Conservation (phyloP, 202 grass and related monocot genomes). For the Carex sylvatica region DNA sequence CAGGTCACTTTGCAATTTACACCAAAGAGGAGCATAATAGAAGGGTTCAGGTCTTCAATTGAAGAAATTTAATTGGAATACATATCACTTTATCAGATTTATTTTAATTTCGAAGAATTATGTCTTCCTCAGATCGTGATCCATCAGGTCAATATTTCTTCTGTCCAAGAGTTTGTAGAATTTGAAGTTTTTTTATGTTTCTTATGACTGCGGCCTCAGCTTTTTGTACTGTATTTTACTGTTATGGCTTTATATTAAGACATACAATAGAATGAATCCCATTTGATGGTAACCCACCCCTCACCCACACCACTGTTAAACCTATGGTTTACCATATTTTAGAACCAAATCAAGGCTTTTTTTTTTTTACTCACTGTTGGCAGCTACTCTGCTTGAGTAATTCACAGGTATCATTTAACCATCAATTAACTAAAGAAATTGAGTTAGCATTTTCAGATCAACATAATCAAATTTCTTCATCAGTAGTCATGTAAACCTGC, state of each 20-base stretch:
- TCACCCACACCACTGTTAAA: not conserved
- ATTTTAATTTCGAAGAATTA: not conserved
- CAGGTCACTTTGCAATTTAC: not conserved
- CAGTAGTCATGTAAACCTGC: not conserved
- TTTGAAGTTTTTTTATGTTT: not conserved
- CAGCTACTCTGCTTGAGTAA: not conserved
- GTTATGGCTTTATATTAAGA: not conserved
- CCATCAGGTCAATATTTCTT: slow-evolving; percentile 18
- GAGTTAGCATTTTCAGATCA: not conserved
- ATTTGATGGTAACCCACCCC: not conserved
- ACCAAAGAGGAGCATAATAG: not conserved
- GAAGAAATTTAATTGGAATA: slow-evolving; percentile 15
- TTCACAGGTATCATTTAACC: not conserved
- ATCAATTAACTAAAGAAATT: not conserved
- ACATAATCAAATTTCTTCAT: not conserved
- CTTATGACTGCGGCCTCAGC: not conserved
- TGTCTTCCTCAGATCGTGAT: slow-evolving; percentile 26
- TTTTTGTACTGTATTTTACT: not conserved
- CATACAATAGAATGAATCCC: not conserved
- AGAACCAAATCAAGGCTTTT: not conserved
- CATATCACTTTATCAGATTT: slow-evolving; percentile 8
- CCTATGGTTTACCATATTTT: not conserved
- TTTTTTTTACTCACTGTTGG: not conserved
- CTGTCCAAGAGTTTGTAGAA: not conserved
- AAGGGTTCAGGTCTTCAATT: not conserved